A percentile compares a stretch with the other conserved stretches of the same genome.
phyloP scores from a whole-genome alignment of 2,329 filamentous ascomycete species.

The Blastomyces emzantsi region DNA sequence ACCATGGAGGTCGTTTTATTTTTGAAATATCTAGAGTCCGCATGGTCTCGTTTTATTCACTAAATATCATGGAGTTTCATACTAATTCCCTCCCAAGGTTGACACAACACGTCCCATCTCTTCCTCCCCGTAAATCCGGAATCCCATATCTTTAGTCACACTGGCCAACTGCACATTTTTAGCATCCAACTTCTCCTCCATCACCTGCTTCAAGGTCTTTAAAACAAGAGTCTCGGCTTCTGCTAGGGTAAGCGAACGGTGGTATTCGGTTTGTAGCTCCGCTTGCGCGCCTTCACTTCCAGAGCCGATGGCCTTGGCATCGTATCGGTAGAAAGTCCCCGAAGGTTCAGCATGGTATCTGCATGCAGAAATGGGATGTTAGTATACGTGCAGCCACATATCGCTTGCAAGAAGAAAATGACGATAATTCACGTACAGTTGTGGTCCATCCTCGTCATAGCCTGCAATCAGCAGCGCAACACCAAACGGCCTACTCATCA shows the following conservation, averaged over 20 bases:
- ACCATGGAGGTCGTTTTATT: neutral
- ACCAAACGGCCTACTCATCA: slow-evolving; percentile 96
- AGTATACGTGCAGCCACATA: neutral
- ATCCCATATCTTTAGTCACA: slow-evolving; percentile 94
- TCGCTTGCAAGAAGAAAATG: slow-evolving; percentile 6
- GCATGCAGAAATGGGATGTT: neutral
- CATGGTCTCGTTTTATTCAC: slow-evolving; percentile 1
- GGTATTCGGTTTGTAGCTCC: slow-evolving; percentile 96
- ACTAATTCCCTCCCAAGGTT: slow-evolving; percentile 46
- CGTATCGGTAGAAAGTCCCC: slow-evolving; percentile 97
- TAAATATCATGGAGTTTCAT: slow-evolving; percentile 3
- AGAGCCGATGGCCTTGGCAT: slow-evolving; percentile 96
- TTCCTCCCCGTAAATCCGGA: slow-evolving; percentile 96
- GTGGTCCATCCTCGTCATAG: slow-evolving; percentile 93
- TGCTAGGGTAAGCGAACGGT: slow-evolving; percentile 87
- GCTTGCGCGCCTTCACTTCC: slow-evolving; percentile 96
- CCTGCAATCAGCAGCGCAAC: slow-evolving; percentile 94
- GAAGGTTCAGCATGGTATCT: slow-evolving; percentile 96
- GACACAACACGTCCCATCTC: slow-evolving; percentile 93
- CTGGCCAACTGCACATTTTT: slow-evolving; percentile 99
- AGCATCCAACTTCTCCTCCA: slow-evolving; percentile 98
- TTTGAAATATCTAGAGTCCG: neutral
- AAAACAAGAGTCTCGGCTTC: slow-evolving; percentile 93
- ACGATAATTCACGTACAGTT: slow-evolving; percentile 50
- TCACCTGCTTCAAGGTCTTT: slow-evolving; percentile 98